A percentile compares a stretch with the other conserved stretches of the same genome.
Conservation (phyloP, 2,329 filamentous ascomycete genomes). For the Ophiocordyceps robertsii region DNA sequence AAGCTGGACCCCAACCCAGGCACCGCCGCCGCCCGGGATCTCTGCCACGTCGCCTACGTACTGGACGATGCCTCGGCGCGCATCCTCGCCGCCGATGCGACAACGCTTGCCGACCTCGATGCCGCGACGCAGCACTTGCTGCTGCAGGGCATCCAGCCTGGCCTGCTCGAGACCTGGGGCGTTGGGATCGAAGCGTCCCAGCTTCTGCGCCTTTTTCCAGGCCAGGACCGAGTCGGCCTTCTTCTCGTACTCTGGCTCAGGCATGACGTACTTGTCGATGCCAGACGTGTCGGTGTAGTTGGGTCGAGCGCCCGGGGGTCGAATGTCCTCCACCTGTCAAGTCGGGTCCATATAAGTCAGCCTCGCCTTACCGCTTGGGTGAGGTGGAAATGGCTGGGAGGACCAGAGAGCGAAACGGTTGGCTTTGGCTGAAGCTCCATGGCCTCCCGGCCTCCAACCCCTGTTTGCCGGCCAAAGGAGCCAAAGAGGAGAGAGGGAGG, state of each 20-base stretch:
- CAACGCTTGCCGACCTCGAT: slow-evolving; percentile 51
- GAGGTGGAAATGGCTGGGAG: neutral
- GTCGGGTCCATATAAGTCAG: slow-evolving; percentile 11
- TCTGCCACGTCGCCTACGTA: slow-evolving; percentile 65
- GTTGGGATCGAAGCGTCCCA: slow-evolving; percentile 89
- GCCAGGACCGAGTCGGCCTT: slow-evolving; percentile 81
- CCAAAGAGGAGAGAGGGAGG: neutral
- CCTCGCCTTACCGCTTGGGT: neutral
- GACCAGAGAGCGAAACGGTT: neutral
- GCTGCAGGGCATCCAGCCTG: slow-evolving; percentile 53
- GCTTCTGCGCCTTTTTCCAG: slow-evolving; percentile 89
- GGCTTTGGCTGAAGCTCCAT: neutral
- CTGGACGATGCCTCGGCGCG: slow-evolving; percentile 52
- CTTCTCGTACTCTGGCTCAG: slow-evolving; percentile 71
- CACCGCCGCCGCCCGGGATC: slow-evolving; percentile 50
- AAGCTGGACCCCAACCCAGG: slow-evolving; percentile 62
- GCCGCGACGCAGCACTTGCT: slow-evolving; percentile 57
- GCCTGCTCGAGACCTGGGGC: slow-evolving; percentile 62
- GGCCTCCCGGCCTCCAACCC: neutral
- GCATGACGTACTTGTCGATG: slow-evolving; percentile 84
- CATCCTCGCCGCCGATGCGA: slow-evolving; percentile 53
- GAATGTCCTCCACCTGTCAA: slow-evolving; percentile 61
- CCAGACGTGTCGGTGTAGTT: slow-evolving; percentile 72
- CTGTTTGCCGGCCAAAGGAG: neutral
- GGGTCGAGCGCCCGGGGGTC: slow-evolving; percentile 59